Evolutionary conservation across 2,329 filamentous ascomycete species (phyloP).

Genomic region (Aulographum hederae): DNA sequence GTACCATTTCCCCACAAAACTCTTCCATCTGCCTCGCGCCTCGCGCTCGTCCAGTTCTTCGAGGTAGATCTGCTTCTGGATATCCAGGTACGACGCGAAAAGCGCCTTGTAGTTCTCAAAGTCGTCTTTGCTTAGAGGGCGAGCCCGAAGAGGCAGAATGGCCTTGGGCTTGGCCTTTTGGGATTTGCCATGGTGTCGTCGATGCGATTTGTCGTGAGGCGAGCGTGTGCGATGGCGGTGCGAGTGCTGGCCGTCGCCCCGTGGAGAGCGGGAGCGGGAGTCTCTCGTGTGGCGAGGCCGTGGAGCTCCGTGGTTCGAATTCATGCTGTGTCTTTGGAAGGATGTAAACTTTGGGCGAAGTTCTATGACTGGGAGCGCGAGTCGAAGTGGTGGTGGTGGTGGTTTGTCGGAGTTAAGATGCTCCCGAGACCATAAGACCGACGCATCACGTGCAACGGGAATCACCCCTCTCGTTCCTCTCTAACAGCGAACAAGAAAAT

Average conservation of each 20-base stretch:
- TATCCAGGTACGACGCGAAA: slow-evolving; percentile 69
- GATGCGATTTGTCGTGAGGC: not conserved
- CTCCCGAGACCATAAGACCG: too few species aligned
- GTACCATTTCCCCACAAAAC: slow-evolving; percentile 76
- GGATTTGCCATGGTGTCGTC: not conserved
- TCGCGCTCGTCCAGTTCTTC: slow-evolving; percentile 57
- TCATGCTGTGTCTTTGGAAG: too few species aligned
- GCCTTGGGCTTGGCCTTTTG: not conserved
- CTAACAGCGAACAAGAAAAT: too few species aligned
- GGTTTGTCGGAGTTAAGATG: too few species aligned
- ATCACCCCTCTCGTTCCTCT: too few species aligned
- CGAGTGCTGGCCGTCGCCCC: too few species aligned
- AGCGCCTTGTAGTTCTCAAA: slow-evolving; percentile 47
- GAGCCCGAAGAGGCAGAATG: slow-evolving; percentile 45
- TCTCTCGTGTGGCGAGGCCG: too few species aligned
- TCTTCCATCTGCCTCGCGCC: slow-evolving; percentile 74
- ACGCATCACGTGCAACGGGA: too few species aligned
- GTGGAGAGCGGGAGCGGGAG: not conserved
- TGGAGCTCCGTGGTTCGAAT: too few species aligned
- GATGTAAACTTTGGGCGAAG: too few species aligned
- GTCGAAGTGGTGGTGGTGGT: too few species aligned
- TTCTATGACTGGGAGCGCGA: too few species aligned
- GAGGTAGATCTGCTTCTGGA: slow-evolving; percentile 64
- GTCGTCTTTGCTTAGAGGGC: slow-evolving; percentile 49
- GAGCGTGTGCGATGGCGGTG: not conserved